Evolutionary conservation across 805 yeast genomes (phyloP).

Genomic region (Geotrichum ghanense): DNA sequence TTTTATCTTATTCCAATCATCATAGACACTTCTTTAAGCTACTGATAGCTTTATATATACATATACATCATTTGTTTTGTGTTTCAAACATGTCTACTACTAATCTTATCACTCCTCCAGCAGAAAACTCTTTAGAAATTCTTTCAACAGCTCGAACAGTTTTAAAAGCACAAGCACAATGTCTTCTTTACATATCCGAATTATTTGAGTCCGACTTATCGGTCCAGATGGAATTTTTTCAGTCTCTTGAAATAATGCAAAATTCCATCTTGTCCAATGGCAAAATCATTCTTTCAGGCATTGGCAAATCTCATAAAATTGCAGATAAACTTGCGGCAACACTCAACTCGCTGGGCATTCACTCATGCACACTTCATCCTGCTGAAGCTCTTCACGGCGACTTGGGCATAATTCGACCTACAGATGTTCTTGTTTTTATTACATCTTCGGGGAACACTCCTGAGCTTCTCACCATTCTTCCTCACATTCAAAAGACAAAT

Average conservation of each 20-base stretch:
- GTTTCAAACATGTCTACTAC: too few species aligned
- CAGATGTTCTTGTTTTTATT: slow-evolving; percentile 51
- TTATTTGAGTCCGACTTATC: slow-evolving; percentile 16
- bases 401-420: slow-evolving; percentile 52
- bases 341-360: slow-evolving; percentile 64
- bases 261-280: slow-evolving; percentile 40
- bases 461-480: slow-evolving; percentile 47
- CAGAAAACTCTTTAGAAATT: slow-evolving; percentile 42
- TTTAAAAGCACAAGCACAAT: slow-evolving; percentile 27
- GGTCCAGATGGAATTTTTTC: slow-evolving; percentile 20
- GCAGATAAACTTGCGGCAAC: slow-evolving; percentile 75
- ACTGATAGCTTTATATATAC: too few species aligned
- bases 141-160: slow-evolving; percentile 29
- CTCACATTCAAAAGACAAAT: slow-evolving; percentile 42
- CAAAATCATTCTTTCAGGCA: slow-evolving; percentile 66
- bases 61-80: too few species aligned
- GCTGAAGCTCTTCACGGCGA: slow-evolving; percentile 88
- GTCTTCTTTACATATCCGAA: slow-evolving; percentile 23
- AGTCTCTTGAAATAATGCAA: slow-evolving; percentile 25
- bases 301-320: slow-evolving; percentile 76
- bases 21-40: too few species aligned
- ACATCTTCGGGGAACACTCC: slow-evolving; percentile 80
- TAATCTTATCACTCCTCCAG: slow-evolving; percentile 30
- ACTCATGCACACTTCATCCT: slow-evolving; percentile 62
- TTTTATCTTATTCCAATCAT: too few species aligned